Evolutionary conservation across 1,139 yeast genomes (phyloP), one percentile per base, ranked within the genome.

Genomic region (Suhomyces yuchorum): DNA sequence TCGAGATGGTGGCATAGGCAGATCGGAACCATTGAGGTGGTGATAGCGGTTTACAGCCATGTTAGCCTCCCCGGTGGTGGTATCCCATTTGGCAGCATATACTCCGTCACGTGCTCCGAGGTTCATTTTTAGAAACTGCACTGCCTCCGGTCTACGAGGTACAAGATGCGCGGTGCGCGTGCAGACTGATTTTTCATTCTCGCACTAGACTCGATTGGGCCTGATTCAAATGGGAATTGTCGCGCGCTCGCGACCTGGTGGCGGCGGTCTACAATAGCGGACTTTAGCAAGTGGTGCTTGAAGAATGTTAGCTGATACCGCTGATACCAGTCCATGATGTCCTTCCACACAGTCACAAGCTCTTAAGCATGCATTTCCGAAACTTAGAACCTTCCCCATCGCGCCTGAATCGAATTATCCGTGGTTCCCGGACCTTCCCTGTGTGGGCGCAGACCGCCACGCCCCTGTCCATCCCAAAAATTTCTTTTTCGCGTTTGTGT

Each of bases 401-500:
- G 39, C 28, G 28, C 9, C 28, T 26, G 14, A 6, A 11, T 26
- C 30, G 14, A n/a, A 26, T 26, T 26, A 26, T 26, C 30, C 34
- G 34, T 15, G 18, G 14, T 26, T 22, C 39, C 39, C 28, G 26
- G 17, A 20, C 39, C 15, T 35, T 19, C 37, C 36, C 12, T 12
- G 39, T n/a, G 28, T 12, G 23, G 22, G 36, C 46, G 37, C 37
- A 45, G 22, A 12, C 42, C 9, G 28, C 35, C 44, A 38, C 48
- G 40, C 45, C 42, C 42, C 42, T 34, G 42, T 36, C 42, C 49
- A 44, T 36, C 37, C 18, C 39, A 30, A 39, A 26, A 42, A 46
- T 46, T 46, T 43, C 49, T 46, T 46, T 46, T 46, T 46, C 50
- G 47, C 44, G 50, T 43, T 40, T 40, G 43, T 40, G 47, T 32